phyloP scores from a whole-genome alignment of 192 early-diverging fungal species.

The Coemansia sp. region DNA sequence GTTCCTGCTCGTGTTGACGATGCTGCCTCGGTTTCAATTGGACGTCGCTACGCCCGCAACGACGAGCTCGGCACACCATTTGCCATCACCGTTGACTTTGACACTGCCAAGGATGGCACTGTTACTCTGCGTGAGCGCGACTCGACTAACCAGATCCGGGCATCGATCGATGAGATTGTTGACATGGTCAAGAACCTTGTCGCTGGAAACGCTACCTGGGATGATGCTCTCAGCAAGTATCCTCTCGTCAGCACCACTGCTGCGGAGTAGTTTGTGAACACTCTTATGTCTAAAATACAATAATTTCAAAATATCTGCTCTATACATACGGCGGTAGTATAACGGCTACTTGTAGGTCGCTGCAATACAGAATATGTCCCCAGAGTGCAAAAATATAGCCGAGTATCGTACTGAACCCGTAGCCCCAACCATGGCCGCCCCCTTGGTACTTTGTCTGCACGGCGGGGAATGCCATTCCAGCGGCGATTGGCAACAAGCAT shows the following conservation, averaged over 20 bases:
- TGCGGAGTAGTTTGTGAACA: constrained; percentile 3
- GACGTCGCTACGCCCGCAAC: constrained; percentile 94
- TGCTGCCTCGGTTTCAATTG: constrained; percentile 82
- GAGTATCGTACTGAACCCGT: constrained; percentile 19
- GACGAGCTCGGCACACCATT: constrained; percentile 98
- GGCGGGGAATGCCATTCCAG: constrained; percentile 35
- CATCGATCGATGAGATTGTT: constrained; percentile 65
- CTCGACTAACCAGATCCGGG: constrained; percentile 92
- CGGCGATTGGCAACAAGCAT: constrained; percentile 30
- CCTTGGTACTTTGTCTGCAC: constrained; percentile 31
- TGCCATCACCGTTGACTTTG: constrained; percentile 97
- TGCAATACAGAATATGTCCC: constrained; percentile 39
- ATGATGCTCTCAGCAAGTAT: constrained; percentile 64
- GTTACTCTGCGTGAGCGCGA: constrained; percentile 97
- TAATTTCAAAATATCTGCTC: neutral
- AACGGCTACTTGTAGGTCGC: constrained; percentile 22
- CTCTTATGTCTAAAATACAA: neutral
- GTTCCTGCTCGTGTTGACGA: constrained; percentile 88
- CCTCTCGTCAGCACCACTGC: constrained; percentile 57
- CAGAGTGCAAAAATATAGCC: constrained; percentile 32
- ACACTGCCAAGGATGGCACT: constrained; percentile 88
- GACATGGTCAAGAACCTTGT: constrained; percentile 72
- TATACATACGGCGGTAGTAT: constrained; percentile 15
- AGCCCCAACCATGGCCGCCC: constrained; percentile 41
- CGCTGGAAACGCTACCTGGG: constrained; percentile 71